These are phyloP conservation scores for Blastomyces parvus DNA, from an alignment of 2,329 filamentous ascomycete genomes.

Conservation along the genomic window DNA sequence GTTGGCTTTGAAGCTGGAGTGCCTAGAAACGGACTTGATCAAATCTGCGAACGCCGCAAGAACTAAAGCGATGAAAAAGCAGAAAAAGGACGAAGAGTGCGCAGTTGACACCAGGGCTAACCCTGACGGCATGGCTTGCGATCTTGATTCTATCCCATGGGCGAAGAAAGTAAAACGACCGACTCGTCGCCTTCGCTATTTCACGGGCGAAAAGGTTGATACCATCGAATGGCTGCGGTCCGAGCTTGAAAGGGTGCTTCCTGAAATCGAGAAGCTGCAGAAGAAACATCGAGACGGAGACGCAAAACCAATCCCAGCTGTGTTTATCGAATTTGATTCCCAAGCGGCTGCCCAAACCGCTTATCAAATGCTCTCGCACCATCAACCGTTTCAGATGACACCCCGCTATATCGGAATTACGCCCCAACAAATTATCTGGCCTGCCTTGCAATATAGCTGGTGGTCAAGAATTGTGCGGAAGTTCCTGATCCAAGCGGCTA, in stretches of 20 bases:
- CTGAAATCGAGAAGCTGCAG: conserved; percentile 59
- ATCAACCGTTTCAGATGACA: conserved; percentile 76
- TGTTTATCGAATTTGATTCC: conserved; percentile 80
- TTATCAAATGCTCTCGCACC: conserved; percentile 73
- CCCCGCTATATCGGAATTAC: conserved; percentile 77
- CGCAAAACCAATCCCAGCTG: conserved; percentile 58
- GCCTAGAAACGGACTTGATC: conserved; percentile 77
- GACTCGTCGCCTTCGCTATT: conserved; percentile 55
- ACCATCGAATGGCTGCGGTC: conserved; percentile 77
- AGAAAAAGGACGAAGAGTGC: conserved; percentile 18
- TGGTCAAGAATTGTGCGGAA: conserved; percentile 69
- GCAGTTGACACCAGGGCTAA: conserved; percentile 24
- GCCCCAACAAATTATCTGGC: conserved; percentile 83
- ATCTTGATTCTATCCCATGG: conserved; percentile 25
- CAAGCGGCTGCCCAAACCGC: conserved; percentile 79
- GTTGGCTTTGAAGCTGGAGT: conserved; percentile 67
- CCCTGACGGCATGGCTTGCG: conserved; percentile 14
- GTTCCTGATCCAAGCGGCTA: conserved; percentile 57
- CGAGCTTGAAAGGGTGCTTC: conserved; percentile 61
- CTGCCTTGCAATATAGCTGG: conserved; percentile 69
- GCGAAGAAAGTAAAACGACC: conserved; percentile 50
- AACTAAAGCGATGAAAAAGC: conserved; percentile 46
- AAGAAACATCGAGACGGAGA: conserved; percentile 54
- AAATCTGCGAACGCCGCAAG: conserved; percentile 64
- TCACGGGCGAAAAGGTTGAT: conserved; percentile 77